phyloP scores from a whole-genome alignment of 495 filamentous ascomycete species.

The Beverwykella pulmonaria region DNA sequence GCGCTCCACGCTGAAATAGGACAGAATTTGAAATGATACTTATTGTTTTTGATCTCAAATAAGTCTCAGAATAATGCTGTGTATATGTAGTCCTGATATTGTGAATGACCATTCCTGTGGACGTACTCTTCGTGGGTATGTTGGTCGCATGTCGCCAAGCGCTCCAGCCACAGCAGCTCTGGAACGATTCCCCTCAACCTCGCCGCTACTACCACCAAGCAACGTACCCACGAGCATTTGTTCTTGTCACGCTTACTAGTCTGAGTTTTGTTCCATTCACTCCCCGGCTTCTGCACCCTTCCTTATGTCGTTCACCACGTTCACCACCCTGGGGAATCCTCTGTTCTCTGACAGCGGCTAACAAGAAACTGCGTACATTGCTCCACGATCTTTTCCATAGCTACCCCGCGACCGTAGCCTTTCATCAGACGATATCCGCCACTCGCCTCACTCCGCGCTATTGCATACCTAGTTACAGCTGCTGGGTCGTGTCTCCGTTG shows the following conservation, averaged over 20 bases:
- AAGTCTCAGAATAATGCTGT: too few relatives aligned
- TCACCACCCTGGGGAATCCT: constrained; percentile 31
- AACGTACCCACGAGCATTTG: constrained; percentile 19
- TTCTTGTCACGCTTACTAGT: constrained; percentile 32
- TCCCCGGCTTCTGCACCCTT: constrained; percentile 8
- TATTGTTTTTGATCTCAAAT: too few relatives aligned
- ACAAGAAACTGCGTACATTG: constrained; percentile 9
- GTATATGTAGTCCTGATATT: too few relatives aligned
- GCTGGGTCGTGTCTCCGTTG: background rate
- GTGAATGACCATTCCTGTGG: too few relatives aligned
- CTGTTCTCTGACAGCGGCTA: constrained; percentile 39
- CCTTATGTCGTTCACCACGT: constrained; percentile 34
- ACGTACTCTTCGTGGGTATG: too few relatives aligned
- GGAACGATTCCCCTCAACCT: background rate
- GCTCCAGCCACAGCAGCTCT: background rate
- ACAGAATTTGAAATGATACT: too few relatives aligned
- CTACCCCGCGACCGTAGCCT: constrained; percentile 17
- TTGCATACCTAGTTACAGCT: background rate
- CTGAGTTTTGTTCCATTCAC: constrained; percentile 8
- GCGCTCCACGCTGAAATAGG: background rate
- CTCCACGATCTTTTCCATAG: constrained; percentile 3
- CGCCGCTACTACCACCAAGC: background rate
- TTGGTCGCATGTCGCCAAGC: background rate
- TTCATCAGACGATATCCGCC: background rate
- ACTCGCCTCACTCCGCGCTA: background rate